Evolutionary conservation across 192 early-diverging fungal genomes (phyloP).

Genomic region (Coemansia sp.): DNA sequence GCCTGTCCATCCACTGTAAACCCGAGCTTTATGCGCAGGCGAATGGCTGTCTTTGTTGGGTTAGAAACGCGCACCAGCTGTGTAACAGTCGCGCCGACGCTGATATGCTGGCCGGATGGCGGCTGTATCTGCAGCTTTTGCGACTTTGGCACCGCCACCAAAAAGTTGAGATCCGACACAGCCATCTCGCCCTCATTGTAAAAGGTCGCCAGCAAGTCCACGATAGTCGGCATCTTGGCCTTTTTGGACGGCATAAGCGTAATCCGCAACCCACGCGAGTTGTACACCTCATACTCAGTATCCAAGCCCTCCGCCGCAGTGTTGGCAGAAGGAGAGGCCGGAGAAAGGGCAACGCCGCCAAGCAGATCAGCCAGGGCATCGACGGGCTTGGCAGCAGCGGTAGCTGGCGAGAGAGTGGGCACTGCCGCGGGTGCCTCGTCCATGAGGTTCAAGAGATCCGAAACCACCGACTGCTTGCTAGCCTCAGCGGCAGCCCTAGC

Average conservation of each 20-base stretch:
- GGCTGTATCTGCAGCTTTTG: slow-evolving; percentile 85
- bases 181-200: slow-evolving; percentile 62
- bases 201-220: slow-evolving; percentile 71
- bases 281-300: slow-evolving; percentile 63
- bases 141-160: slow-evolving; percentile 93
- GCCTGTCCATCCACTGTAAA: slow-evolving; percentile 22
- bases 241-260: slow-evolving; percentile 73
- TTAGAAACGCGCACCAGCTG: slow-evolving; percentile 88
- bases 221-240: slow-evolving; percentile 55
- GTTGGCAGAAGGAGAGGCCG: slow-evolving; percentile 13
- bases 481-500: slow-evolving; percentile 17
- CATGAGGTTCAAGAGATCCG: slow-evolving; percentile 69
- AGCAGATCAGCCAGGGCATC: slow-evolving; percentile 78
- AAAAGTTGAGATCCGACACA: slow-evolving; percentile 66
- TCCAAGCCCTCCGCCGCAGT: slow-evolving; percentile 20
- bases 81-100: slow-evolving; percentile 60
- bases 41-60: slow-evolving; percentile 60
- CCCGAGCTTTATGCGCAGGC: slow-evolving; percentile 54
- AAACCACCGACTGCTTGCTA: slow-evolving; percentile 38
- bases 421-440: slow-evolving; percentile 39
- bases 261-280: slow-evolving; percentile 75
- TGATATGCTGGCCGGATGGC: slow-evolving; percentile 65
- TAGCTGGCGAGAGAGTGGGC: neutral
- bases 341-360: slow-evolving; percentile 56
- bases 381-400: slow-evolving; percentile 14